Evolutionary conservation across 371 early-diverging fungal genomes (phyloP).

Genomic region (Gilbertella persicaria): DNA sequence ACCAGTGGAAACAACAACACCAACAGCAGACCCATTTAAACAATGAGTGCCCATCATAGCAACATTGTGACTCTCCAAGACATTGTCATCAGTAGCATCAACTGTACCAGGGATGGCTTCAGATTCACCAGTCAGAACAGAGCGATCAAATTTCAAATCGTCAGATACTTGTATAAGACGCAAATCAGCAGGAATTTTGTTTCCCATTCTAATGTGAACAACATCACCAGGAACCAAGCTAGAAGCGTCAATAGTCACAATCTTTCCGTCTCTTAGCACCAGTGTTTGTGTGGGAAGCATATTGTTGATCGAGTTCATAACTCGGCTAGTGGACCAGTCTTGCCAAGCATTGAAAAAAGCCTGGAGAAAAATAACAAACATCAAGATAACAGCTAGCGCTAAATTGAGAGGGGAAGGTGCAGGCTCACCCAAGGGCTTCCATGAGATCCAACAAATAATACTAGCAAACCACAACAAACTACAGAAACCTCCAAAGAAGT

Average conservation of each 20-base stretch:
- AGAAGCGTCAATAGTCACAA: conserved; percentile 45
- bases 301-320: conserved; percentile 75
- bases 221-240: conserved; percentile 58
- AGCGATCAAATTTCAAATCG: conserved; percentile 70
- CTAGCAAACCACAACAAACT: conserved; percentile 43
- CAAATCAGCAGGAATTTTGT: conserved; percentile 73
- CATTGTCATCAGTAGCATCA: conserved; percentile 57
- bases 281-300: conserved; percentile 66
- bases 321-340: conserved; percentile 68
- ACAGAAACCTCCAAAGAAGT: conserved; percentile 50
- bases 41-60: conserved; percentile 70
- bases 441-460: conserved; percentile 44
- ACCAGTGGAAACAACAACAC: conserved; percentile 64
- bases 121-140: conserved; percentile 72
- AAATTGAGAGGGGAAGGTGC: conserved; percentile 37
- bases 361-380: conserved; percentile 66
- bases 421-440: conserved; percentile 43
- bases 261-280: conserved; percentile 64
- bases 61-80: conserved; percentile 65
- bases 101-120: conserved; percentile 59
- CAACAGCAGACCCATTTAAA: conserved; percentile 62
- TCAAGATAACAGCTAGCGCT: conserved; percentile 38
- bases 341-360: conserved; percentile 72
- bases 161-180: conserved; percentile 55
- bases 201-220: conserved; percentile 62